Conservation (phyloP, 192 early-diverging fungal genomes). For the Coemansia asiatica region DNA sequence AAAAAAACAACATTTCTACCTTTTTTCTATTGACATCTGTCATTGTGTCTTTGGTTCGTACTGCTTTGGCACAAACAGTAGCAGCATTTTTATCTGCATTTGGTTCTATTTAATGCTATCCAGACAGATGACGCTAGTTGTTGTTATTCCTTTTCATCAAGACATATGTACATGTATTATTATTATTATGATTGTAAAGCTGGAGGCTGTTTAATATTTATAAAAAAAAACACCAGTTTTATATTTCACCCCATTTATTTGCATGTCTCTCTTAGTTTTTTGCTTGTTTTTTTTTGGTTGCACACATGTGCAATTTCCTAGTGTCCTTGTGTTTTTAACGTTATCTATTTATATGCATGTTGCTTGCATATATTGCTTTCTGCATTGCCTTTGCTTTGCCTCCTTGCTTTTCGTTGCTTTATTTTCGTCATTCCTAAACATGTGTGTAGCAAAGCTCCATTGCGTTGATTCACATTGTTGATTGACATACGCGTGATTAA, state of each 20-base stretch:
- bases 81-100: neutral
- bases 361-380: conserved; percentile 9
- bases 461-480: neutral
- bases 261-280: neutral
- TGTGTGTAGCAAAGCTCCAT: neutral
- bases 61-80: neutral
- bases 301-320: neutral
- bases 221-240: neutral
- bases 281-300: neutral
- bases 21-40: neutral
- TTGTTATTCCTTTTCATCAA: neutral
- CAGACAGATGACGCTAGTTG: neutral
- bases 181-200: neutral
- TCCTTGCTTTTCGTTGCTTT: conserved; percentile 1
- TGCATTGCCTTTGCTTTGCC: conserved; percentile 7
- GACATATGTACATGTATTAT: neutral
- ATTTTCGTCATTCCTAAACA: neutral
- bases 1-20: neutral
- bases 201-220: neutral
- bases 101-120: neutral
- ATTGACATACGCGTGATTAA: neutral
- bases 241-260: neutral
- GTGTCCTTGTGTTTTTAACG: neutral
- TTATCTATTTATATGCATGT: neutral
- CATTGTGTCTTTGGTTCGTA: too few relatives aligned